phyloP scores from a whole-genome alignment of 2,329 filamentous ascomycete species.

The Hypoxylon sp. region DNA sequence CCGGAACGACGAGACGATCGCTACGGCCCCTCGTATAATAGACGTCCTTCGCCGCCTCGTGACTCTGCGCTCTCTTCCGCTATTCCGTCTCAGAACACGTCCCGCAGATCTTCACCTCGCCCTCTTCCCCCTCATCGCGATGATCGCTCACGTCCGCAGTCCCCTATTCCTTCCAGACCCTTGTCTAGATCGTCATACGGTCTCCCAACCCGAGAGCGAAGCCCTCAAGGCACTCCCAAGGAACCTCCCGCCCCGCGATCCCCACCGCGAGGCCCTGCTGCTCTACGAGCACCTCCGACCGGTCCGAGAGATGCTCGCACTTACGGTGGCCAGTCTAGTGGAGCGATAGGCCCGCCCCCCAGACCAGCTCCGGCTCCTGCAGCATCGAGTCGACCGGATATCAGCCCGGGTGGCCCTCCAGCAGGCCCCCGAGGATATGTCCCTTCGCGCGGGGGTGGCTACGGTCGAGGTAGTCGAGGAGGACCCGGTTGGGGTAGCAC shows the following conservation, averaged over 20 bases:
- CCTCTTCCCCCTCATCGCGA: slow-evolving; percentile 62
- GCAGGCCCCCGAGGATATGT: slow-evolving; percentile 70
- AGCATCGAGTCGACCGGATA: slow-evolving; percentile 50
- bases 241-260: slow-evolving; percentile 56
- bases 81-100: slow-evolving; percentile 65
- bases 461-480: slow-evolving; percentile 62
- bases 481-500: slow-evolving; percentile 59
- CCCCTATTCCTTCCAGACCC: slow-evolving; percentile 55
- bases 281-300: slow-evolving; percentile 66
- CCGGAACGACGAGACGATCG: slow-evolving; percentile 64
- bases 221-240: slow-evolving; percentile 47
- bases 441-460: slow-evolving; percentile 62
- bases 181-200: slow-evolving; percentile 52
- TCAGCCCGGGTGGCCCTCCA: slow-evolving; percentile 66
- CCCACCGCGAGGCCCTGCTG: slow-evolving; percentile 70
- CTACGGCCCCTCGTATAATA: slow-evolving; percentile 57
- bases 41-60: slow-evolving; percentile 64
- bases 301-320: slow-evolving; percentile 60
- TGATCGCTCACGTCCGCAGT: slow-evolving; percentile 64
- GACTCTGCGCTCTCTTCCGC: slow-evolving; percentile 66
- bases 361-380: slow-evolving; percentile 50
- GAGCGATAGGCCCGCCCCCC: slow-evolving; percentile 53
- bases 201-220: slow-evolving; percentile 48
- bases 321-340: slow-evolving; percentile 50
- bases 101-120: slow-evolving; percentile 68